A percentile compares a stretch with the other conserved stretches of the same genome.
Evolutionary conservation across 2,329 filamentous ascomycete genomes (phyloP).

Genomic region (Elsinoe fawcettii): DNA sequence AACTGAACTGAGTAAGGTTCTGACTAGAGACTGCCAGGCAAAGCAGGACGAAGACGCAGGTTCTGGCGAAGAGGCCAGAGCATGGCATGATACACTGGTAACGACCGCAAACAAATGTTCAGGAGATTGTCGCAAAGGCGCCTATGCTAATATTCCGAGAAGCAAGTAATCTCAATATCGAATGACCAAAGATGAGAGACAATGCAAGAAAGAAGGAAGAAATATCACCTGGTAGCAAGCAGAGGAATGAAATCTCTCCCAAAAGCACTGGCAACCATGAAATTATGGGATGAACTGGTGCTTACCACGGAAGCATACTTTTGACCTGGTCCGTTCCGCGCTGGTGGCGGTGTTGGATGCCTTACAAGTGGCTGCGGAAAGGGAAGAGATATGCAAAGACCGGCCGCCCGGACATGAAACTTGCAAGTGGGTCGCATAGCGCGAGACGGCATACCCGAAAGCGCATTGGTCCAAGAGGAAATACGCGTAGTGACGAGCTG

Average conservation of each 20-base stretch:
- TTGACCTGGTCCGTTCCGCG: neutral
- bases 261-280: neutral
- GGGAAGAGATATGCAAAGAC: neutral
- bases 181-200: neutral
- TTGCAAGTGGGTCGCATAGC: neutral
- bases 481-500: neutral
- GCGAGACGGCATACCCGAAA: neutral
- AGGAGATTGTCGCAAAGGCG: too few species aligned
- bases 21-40: neutral
- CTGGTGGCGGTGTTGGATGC: neutral
- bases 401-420: neutral
- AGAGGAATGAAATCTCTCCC: neutral
- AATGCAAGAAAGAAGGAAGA: neutral
- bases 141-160: too few species aligned
- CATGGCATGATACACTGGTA: neutral
- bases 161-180: too few species aligned
- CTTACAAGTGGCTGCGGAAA: neutral
- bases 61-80: neutral
- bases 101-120: too few species aligned
- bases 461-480: neutral
- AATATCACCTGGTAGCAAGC: neutral
- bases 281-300: neutral
- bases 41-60: neutral
- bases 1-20: neutral
- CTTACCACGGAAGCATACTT: neutral